phyloP scores from a whole-genome alignment of 129 eudicot genomes.

The Lonicera japonica region DNA sequence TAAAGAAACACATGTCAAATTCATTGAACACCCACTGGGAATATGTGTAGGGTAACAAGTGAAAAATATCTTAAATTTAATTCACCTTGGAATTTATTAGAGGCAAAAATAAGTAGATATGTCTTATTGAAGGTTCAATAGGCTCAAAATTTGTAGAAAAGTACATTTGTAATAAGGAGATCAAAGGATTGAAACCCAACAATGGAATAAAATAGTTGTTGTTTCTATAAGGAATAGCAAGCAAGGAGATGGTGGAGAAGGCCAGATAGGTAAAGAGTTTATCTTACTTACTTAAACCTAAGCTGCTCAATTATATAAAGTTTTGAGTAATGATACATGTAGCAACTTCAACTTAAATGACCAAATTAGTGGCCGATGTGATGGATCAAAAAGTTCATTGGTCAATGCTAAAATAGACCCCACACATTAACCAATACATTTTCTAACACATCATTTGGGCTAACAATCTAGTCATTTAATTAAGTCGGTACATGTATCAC shows the following conservation, averaged over 20 bases:
- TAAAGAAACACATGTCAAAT: conserved; percentile 16
- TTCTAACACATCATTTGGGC: too few relatives aligned
- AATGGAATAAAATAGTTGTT: too few relatives aligned
- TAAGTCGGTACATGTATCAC: too few relatives aligned
- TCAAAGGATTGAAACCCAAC: too few relatives aligned
- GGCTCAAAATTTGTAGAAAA: background rate
- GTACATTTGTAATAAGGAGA: too few relatives aligned
- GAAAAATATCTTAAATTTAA: background rate
- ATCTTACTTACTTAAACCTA: background rate
- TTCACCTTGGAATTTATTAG: background rate
- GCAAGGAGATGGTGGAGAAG: background rate
- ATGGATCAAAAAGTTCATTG: too few relatives aligned
- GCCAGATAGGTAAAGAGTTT: background rate
- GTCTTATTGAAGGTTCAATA: background rate
- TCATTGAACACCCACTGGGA: background rate
- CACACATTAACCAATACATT: too few relatives aligned
- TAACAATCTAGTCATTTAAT: too few relatives aligned
- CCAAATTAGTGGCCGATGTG: too few relatives aligned
- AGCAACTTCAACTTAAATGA: too few relatives aligned
- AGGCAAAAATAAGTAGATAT: background rate
- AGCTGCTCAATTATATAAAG: background rate
- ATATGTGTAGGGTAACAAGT: background rate
- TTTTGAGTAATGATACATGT: too few relatives aligned
- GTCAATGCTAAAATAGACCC: too few relatives aligned
- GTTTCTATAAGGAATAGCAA: background rate